Conservation (phyloP, 1,284 basidiomycete species). For the Fomitopsis schrenkii region DNA sequence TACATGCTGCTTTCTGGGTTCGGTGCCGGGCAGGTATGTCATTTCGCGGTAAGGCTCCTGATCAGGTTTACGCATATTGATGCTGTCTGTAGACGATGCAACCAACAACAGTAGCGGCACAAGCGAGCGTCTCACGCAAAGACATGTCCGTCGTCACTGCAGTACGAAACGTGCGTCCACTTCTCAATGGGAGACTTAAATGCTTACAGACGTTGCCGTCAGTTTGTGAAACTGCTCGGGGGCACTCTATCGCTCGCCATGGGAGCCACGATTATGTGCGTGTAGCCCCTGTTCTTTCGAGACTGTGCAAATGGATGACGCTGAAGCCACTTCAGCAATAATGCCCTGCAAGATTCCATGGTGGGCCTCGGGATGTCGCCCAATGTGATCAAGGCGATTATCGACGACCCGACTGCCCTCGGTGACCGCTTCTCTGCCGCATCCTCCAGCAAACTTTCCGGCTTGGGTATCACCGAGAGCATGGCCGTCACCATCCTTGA, state of each 20-base stretch:
- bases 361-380: conserved; percentile 31
- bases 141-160: conserved; percentile 65
- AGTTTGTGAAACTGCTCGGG: conserved; percentile 65
- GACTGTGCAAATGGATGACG: not conserved
- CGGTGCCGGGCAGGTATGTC: conserved; percentile 61
- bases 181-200: not conserved
- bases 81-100: conserved; percentile 44
- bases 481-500: conserved; percentile 41
- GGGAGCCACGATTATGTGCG: conserved; percentile 51
- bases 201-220: not conserved
- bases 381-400: conserved; percentile 34
- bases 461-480: conserved; percentile 32
- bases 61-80: not conserved
- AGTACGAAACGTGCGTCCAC: not conserved
- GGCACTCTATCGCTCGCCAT: conserved; percentile 61
- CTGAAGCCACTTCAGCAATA: conserved; percentile 39
- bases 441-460: conserved; percentile 24
- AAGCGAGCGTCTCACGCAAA: conserved; percentile 58
- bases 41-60: not conserved
- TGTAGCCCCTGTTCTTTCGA: not conserved
- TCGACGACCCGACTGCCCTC: conserved; percentile 48
- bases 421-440: conserved; percentile 27
- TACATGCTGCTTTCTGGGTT: conserved; percentile 67
- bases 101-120: conserved; percentile 63
- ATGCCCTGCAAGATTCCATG: conserved; percentile 44